Base-by-base conservation (phyloP, 495 filamentous ascomycete species). In the Penicillium mononematosum region DNA sequence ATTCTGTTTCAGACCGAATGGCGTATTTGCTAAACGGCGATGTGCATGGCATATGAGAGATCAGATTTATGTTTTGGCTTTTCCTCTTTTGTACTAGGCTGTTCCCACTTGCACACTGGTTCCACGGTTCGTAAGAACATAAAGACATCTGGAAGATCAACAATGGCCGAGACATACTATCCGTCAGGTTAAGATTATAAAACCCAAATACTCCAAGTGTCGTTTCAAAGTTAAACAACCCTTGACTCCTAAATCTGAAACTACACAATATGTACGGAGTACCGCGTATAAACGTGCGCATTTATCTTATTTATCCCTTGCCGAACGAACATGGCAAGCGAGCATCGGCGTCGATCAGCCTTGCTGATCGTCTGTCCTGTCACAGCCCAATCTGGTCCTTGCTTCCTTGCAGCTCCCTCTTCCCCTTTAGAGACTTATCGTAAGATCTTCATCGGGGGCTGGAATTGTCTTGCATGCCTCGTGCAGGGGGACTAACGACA, bases 11-110 rank as follows among this genome's bases (percentile, higher is more conserved):
- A 52, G 43, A 53, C 45, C 24, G 24, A 49, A 56, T 31, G 29
- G 29, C 58, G 49, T 39, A 50, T 31, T 20, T 16, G 31, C 17
- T 29, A 29, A 32, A 32, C 36, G 24, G 42, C 41, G 41, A 50
- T 50, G 39, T 45, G 58, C 61, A 62, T 65, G 27, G 55, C 60
- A 69, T 66, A 64, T 69, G 66, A 69, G 56, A 24, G 45, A 60
- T 69, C 66, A 64, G 57, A 64, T 66, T 62, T 42, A 17, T 47
- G 39, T 48, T 53, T 46, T 11, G 24, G n/a, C 25, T 48, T 53
- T 63, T 48, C 45, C 53, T 29, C 10, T 46, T 46, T 20, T 0
- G 32, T 47, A 38, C 44, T 55, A 55, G 53, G 5, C 8, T 44
- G 9, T 48, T 17, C 43, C 27, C 19, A 38, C 25, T 6, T 25